Conservation (phyloP, 495 filamentous ascomycete species). For the Xylaria cubensis region DNA sequence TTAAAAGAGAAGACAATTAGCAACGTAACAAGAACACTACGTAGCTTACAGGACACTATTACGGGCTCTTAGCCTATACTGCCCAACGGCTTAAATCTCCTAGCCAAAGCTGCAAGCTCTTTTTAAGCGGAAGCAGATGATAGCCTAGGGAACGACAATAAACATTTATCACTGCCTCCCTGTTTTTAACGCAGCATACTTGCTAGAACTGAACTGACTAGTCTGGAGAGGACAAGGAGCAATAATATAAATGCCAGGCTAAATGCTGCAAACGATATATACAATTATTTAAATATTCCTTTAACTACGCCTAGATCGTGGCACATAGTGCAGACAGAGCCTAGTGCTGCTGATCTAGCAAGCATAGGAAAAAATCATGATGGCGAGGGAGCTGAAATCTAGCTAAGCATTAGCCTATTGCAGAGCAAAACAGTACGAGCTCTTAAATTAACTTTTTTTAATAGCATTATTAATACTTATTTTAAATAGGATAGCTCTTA, state of each 20-base stretch:
- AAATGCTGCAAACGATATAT: neutral
- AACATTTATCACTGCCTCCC: neutral
- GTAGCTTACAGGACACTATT: neutral
- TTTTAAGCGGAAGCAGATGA: neutral
- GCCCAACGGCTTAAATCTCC: neutral
- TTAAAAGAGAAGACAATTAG: neutral
- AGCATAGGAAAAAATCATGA: no score
- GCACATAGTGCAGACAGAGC: no score
- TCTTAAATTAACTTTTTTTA: no score
- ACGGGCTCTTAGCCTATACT: neutral
- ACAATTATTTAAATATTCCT: no score
- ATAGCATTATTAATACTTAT: no score
- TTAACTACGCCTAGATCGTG: no score
- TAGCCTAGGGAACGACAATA: neutral
- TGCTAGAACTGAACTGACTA: neutral
- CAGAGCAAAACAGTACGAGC: no score
- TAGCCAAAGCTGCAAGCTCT: neutral
- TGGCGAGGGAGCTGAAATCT: no score
- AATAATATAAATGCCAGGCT: neutral
- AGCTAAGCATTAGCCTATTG: no score
- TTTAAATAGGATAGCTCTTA: no score
- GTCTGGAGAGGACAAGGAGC: neutral
- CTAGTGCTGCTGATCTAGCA: no score
- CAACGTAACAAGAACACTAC: no score
- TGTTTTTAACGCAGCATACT: neutral